Evolutionary conservation across 495 filamentous ascomycete genomes (phyloP).

Genomic region (Aspergillus heteromorphus): DNA sequence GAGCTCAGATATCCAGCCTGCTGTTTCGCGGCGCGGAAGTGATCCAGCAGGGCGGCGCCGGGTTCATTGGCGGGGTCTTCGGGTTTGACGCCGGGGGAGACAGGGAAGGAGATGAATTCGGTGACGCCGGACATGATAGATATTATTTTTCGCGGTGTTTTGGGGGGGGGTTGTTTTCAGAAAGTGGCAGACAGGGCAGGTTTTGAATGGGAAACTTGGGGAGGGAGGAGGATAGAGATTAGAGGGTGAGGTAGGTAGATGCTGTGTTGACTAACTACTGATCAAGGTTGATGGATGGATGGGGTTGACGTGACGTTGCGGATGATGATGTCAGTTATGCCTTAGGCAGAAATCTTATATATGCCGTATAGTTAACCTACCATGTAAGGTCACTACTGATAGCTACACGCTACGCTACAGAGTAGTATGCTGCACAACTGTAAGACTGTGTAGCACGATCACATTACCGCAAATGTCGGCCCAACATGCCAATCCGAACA

Average conservation of each 20-base stretch:
- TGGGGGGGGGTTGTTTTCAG: not conserved
- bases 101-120: conserved; percentile 38
- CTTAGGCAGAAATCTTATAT: not conserved
- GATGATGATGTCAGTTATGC: not conserved
- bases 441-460: not conserved
- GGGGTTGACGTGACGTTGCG: not conserved
- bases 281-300: conserved; percentile 1
- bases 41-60: conserved; percentile 24
- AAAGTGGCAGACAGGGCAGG: not conserved
- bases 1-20: conserved; percentile 36
- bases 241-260: not conserved
- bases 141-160: not conserved
- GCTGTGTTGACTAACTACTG: no score
- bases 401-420: no score
- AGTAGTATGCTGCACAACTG: no score
- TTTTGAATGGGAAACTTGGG: no score
- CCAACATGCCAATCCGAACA: not conserved
- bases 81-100: conserved; percentile 35
- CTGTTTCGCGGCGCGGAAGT: conserved; percentile 24
- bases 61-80: conserved; percentile 33
- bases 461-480: not conserved
- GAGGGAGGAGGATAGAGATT: no score
- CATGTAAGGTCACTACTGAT: no score
- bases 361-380: no score
- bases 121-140: conserved; percentile 14